phyloP scores from a whole-genome alignment of 306 rosid species.

The Astragalus glycyphyllos region DNA sequence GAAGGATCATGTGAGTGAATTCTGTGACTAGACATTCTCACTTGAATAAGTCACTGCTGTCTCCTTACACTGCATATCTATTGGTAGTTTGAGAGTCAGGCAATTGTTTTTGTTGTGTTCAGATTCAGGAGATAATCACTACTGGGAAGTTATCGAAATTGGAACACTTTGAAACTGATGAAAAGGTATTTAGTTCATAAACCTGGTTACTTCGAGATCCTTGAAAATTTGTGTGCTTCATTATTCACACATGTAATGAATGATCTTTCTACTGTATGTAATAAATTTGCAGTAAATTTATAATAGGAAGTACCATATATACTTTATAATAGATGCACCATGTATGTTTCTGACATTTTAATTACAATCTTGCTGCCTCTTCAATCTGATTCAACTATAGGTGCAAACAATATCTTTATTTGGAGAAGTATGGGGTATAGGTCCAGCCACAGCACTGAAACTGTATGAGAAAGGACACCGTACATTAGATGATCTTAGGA shows the following conservation, averaged over 20 bases:
- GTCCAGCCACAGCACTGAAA: constrained; percentile 90
- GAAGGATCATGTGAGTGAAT: constrained; percentile 83
- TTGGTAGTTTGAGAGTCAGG: constrained; percentile 16
- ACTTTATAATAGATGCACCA: background rate
- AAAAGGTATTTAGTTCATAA: constrained; percentile 67
- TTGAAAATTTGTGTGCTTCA: constrained; percentile 6
- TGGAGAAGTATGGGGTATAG: constrained; percentile 97
- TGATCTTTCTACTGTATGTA: background rate
- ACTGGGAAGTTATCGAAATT: constrained; percentile 85
- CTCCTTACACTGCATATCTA: constrained; percentile 32
- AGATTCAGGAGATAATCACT: constrained; percentile 94
- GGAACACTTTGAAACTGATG: constrained; percentile 89
- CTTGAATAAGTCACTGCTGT: constrained; percentile 16
- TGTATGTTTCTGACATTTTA: constrained; percentile 28
- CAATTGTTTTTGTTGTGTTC: constrained; percentile 49
- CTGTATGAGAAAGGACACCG: constrained; percentile 88
- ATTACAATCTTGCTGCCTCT: constrained; percentile 17
- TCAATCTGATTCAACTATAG: constrained; percentile 48
- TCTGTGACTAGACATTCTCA: constrained; percentile 11
- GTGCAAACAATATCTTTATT: constrained; percentile 81
- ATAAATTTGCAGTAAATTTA: background rate
- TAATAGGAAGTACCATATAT: constrained; percentile 28
- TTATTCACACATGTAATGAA: constrained; percentile 8
- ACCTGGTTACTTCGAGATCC: constrained; percentile 29
- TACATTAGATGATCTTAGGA: constrained; percentile 73